These are phyloP conservation scores for Epichloe gansuensis DNA, from an alignment of 2,329 filamentous ascomycete species.

Conservation along the genomic window DNA sequence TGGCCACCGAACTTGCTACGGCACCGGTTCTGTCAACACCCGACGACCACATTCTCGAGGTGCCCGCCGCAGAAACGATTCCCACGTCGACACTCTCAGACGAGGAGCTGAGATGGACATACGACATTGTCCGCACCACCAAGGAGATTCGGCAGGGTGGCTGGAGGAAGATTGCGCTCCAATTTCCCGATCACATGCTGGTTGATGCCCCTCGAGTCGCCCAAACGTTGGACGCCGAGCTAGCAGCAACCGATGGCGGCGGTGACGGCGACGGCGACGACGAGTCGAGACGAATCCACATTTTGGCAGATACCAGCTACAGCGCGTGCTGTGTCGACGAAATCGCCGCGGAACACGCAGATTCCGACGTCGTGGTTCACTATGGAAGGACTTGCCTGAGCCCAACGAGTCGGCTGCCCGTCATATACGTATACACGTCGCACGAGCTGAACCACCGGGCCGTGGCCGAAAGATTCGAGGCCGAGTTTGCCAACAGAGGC, in stretches of 20 bases:
- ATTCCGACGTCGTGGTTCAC: slow-evolving; percentile 84
- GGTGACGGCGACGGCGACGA: background rate
- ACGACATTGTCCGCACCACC: slow-evolving; percentile 75
- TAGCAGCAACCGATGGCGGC: slow-evolving; percentile 5
- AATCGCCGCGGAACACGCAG: slow-evolving; percentile 84
- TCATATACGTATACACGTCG: slow-evolving; percentile 80
- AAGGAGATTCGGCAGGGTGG: slow-evolving; percentile 57
- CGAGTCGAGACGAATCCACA: slow-evolving; percentile 45
- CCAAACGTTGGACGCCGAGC: slow-evolving; percentile 31
- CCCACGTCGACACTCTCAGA: slow-evolving; percentile 32
- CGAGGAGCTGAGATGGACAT: slow-evolving; percentile 60
- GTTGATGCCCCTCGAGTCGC: slow-evolving; percentile 72
- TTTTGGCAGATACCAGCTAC: slow-evolving; percentile 91
- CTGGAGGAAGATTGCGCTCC: slow-evolving; percentile 73
- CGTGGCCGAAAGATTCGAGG: slow-evolving; percentile 46
- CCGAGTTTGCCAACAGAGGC: slow-evolving; percentile 51
- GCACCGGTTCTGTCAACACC: slow-evolving; percentile 52
- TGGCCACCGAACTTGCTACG: slow-evolving; percentile 35
- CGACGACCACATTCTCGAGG: slow-evolving; percentile 45
- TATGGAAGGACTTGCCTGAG: slow-evolving; percentile 89
- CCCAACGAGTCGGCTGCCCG: slow-evolving; percentile 73
- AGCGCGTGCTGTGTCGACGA: slow-evolving; percentile 96
- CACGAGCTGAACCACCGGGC: slow-evolving; percentile 51
- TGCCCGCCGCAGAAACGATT: slow-evolving; percentile 27
- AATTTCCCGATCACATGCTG: slow-evolving; percentile 92